These are phyloP conservation scores for Talaromyces islandicus DNA, from an alignment of 2,329 filamentous ascomycete genomes.

Conservation along the genomic window DNA sequence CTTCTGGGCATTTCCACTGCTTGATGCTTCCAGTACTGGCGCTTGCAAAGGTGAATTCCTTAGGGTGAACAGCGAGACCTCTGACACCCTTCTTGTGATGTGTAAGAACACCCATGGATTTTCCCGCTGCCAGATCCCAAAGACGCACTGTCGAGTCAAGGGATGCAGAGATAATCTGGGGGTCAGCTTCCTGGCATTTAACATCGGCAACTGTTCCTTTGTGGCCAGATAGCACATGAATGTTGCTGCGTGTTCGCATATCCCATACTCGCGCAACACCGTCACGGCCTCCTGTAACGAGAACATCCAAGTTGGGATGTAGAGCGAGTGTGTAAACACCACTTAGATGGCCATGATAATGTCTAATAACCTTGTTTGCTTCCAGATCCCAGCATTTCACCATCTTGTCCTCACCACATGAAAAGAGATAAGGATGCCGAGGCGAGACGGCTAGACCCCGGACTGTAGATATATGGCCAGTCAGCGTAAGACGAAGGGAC, in stretches of 20 bases:
- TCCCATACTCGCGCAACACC: slow-evolving; percentile 96
- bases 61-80: slow-evolving; percentile 74
- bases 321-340: slow-evolving; percentile 89
- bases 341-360: slow-evolving; percentile 94
- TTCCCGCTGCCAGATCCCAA: slow-evolving; percentile 94
- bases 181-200: slow-evolving; percentile 91
- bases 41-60: slow-evolving; percentile 92
- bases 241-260: slow-evolving; percentile 92
- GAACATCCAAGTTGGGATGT: slow-evolving; percentile 90
- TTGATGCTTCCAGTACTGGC: slow-evolving; percentile 93
- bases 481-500: slow-evolving; percentile 75
- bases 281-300: slow-evolving; percentile 91
- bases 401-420: slow-evolving; percentile 98
- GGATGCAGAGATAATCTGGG: slow-evolving; percentile 89
- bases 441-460: slow-evolving; percentile 87
- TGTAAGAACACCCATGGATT: slow-evolving; percentile 90
- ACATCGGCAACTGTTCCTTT: slow-evolving; percentile 84
- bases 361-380: slow-evolving; percentile 97
- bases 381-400: slow-evolving; percentile 99
- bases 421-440: slow-evolving; percentile 93
- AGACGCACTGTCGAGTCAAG: slow-evolving; percentile 85
- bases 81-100: slow-evolving; percentile 98
- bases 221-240: slow-evolving; percentile 88
- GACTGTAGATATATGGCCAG: slow-evolving; percentile 90
- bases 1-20: slow-evolving; percentile 98